phyloP scores from a whole-genome alignment of 1,139 yeast species.

The Kurtzmaniella quercitrusa region DNA sequence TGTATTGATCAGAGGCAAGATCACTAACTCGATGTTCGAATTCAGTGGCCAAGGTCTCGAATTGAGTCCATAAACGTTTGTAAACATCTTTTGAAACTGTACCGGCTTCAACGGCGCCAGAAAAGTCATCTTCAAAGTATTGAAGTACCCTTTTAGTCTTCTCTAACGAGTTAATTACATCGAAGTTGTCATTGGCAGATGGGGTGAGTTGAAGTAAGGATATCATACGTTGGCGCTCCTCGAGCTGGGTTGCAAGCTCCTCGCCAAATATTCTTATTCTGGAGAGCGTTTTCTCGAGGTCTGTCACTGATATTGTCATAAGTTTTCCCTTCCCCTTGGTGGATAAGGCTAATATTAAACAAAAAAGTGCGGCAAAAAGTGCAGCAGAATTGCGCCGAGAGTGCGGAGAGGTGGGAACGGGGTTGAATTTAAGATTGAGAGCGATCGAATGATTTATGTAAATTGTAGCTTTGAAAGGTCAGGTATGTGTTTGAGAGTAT shows the following conservation, averaged over 20 bases:
- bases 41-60: conserved; percentile 15
- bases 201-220: conserved; percentile 44
- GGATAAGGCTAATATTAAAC: neutral
- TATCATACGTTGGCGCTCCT: conserved; percentile 48
- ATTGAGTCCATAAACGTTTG: conserved; percentile 7
- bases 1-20: conserved; percentile 24
- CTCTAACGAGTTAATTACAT: conserved; percentile 40
- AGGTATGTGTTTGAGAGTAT: too few relatives aligned
- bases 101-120: conserved; percentile 3
- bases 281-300: conserved; percentile 7
- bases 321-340: neutral
- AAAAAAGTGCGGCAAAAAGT: neutral
- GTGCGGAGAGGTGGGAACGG: neutral
- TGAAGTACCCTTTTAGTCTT: conserved; percentile 28
- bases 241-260: conserved; percentile 40
- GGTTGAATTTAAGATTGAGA: too few relatives aligned
- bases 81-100: neutral
- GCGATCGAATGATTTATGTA: too few relatives aligned
- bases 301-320: conserved; percentile 1
- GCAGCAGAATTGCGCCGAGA: neutral
- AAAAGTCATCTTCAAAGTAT: conserved; percentile 33
- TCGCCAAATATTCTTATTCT: conserved; percentile 22
- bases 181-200: conserved; percentile 51
- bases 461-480: too few relatives aligned
- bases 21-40: conserved; percentile 21